phyloP scores from a whole-genome alignment of 169 alveolate species.

The Eimeria praecox region DNA sequence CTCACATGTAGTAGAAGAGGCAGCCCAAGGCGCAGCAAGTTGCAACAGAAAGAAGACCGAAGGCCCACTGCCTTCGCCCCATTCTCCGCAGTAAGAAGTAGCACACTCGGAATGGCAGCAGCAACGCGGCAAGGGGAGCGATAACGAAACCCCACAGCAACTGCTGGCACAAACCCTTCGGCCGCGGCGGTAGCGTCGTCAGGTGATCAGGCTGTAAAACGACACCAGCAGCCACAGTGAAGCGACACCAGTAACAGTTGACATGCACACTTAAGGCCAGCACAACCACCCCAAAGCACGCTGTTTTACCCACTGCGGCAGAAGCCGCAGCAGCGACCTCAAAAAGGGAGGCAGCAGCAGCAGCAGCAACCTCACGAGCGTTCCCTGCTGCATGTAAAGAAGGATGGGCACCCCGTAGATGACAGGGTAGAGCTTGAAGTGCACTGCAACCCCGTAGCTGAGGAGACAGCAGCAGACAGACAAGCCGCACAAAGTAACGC shows the following conservation, averaged over 20 bases:
- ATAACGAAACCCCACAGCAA: slow-evolving; percentile 18
- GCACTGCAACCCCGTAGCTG: slow-evolving; percentile 97
- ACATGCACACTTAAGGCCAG: not conserved
- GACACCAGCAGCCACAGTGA: not conserved
- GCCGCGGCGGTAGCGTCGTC: not conserved
- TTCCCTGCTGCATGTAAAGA: slow-evolving; percentile 75
- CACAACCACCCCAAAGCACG: not conserved
- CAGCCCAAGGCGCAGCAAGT: slow-evolving; percentile 46
- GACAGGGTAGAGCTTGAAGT: slow-evolving; percentile 97
- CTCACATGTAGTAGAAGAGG: slow-evolving; percentile 76
- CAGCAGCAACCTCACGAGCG: slow-evolving; percentile 15
- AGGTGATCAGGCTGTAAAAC: slow-evolving; percentile 31
- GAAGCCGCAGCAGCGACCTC: slow-evolving; percentile 81
- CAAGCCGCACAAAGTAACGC: not conserved
- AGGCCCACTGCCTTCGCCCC: slow-evolving; percentile 66
- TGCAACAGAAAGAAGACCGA: slow-evolving; percentile 66
- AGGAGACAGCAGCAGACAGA: slow-evolving; percentile 85
- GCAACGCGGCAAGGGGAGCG: slow-evolving; percentile 61
- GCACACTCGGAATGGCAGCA: slow-evolving; percentile 66
- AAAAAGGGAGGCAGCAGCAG: not conserved
- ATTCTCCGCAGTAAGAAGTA: slow-evolving; percentile 65
- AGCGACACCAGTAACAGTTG: not conserved
- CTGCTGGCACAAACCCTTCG: not conserved
- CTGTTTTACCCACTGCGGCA: not conserved
- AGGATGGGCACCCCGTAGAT: slow-evolving; percentile 96